Evolutionary conservation across 75 land plant species (phyloP).

Genomic region (Cunninghamia lanceolata): DNA sequence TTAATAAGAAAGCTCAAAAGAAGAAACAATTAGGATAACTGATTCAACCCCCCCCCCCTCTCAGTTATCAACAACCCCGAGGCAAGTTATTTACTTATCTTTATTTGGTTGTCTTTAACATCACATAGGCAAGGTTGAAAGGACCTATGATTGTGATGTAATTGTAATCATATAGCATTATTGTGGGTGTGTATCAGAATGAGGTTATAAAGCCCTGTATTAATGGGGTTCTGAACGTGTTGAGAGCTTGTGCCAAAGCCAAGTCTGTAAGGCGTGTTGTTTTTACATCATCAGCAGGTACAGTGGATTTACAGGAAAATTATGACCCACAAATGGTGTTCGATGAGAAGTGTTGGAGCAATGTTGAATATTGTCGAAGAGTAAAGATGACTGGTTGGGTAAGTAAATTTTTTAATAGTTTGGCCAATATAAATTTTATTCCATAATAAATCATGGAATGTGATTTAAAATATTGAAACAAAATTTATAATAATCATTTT

Average conservation of each 20-base stretch:
- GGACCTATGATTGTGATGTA: background rate
- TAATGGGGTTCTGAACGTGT: constrained; percentile 56
- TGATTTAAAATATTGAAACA: too few relatives aligned
- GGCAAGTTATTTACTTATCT: constrained; percentile 20
- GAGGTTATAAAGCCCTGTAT: constrained; percentile 77
- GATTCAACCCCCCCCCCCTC: too few relatives aligned
- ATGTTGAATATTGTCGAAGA: constrained; percentile 30
- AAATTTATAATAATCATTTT: background rate
- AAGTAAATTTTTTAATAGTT: background rate
- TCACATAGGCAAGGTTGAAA: background rate
- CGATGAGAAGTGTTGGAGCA: constrained; percentile 38
- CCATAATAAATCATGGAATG: too few relatives aligned
- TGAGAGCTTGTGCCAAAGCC: constrained; percentile 44
- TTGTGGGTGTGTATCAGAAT: constrained; percentile 43
- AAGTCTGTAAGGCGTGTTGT: constrained; percentile 33
- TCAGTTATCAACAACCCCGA: too few relatives aligned
- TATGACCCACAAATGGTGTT: constrained; percentile 18
- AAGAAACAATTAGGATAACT: too few relatives aligned
- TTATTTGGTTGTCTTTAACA: background rate
- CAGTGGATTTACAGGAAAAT: constrained; percentile 21
- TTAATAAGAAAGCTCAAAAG: too few relatives aligned
- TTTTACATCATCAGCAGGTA: constrained; percentile 47
- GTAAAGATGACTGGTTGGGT: constrained; percentile 27
- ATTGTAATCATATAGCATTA: constrained; percentile 28
- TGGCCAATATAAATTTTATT: too few relatives aligned